Conservation (phyloP, 106 monocot species). For the Posidonia australis region DNA sequence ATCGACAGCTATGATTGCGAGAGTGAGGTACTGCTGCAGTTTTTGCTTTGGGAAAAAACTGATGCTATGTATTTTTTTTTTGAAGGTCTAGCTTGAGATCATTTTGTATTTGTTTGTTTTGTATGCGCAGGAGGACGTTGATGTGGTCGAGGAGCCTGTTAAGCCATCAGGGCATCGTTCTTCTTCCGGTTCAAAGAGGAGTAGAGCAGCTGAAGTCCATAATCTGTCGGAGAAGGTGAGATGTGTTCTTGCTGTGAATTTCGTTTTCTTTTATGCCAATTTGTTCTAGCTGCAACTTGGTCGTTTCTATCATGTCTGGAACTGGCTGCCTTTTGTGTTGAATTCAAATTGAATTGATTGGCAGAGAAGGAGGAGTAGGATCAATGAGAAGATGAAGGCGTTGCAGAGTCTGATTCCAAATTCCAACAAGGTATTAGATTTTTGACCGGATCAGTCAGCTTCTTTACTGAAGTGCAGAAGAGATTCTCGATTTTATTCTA, state of each 20-base stretch:
- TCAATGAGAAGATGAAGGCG: conserved; percentile 24
- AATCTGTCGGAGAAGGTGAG: conserved; percentile 16
- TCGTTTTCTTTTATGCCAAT: background rate
- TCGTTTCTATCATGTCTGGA: too few species aligned
- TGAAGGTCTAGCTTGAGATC: background rate
- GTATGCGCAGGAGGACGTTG: conserved; percentile 7
- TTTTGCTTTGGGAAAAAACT: background rate
- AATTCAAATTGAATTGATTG: background rate
- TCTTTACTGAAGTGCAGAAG: too few species aligned
- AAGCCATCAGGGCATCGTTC: background rate
- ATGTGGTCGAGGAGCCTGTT: background rate
- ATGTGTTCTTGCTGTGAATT: background rate
- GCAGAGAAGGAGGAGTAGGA: conserved; percentile 15
- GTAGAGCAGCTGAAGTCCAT: conserved; percentile 17
- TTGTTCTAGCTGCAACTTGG: background rate
- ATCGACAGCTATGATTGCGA: background rate
- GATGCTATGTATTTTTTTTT: background rate
- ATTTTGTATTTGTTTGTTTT: background rate
- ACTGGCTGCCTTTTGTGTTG: too few species aligned
- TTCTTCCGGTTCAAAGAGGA: conserved; percentile 4
- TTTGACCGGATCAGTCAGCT: too few species aligned
- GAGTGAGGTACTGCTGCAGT: background rate
- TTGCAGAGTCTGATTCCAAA: conserved; percentile 16
- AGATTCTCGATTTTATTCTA: too few species aligned
- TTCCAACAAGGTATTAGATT: conserved; percentile 18